Evolutionary conservation across 106 monocot genomes (phyloP).

Genomic region (Acanthochlamys bracteata): DNA sequence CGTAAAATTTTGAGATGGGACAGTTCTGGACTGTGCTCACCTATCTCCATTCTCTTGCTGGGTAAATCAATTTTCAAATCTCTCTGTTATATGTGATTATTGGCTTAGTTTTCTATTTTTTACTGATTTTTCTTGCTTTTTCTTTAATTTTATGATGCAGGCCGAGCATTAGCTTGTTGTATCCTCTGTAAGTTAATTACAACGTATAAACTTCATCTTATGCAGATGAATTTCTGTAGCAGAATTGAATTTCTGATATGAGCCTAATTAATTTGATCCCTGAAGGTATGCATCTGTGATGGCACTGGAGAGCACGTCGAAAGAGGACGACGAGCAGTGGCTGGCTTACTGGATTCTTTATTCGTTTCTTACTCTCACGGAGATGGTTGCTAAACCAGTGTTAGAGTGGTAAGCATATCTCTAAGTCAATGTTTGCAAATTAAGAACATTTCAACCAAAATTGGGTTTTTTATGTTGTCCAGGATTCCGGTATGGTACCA

Average conservation of each 20-base stretch:
- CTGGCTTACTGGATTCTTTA: slow-evolving; percentile 66
- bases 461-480: background rate
- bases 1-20: background rate
- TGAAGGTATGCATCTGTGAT: slow-evolving; percentile 52
- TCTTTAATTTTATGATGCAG: background rate
- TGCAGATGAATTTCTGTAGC: background rate
- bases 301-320: slow-evolving; percentile 47
- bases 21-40: slow-evolving; percentile 19
- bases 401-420: slow-evolving; percentile 28
- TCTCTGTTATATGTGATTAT: background rate
- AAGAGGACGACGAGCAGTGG: slow-evolving; percentile 65
- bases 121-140: background rate
- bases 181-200: slow-evolving; percentile 2
- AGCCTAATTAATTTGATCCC: background rate
- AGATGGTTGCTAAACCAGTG: slow-evolving; percentile 37
- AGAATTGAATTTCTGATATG: too few species aligned
- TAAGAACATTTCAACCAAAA: background rate
- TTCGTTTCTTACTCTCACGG: slow-evolving; percentile 48
- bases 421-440: background rate
- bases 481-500: slow-evolving; percentile 63
- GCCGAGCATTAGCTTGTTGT: slow-evolving; percentile 4
- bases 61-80: background rate
- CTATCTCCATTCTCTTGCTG: slow-evolving; percentile 18
- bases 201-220: background rate
- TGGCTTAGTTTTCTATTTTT: background rate